Base-by-base conservation (phyloP, 2,329 filamentous ascomycete genomes). In the Xylaria sp. region DNA sequence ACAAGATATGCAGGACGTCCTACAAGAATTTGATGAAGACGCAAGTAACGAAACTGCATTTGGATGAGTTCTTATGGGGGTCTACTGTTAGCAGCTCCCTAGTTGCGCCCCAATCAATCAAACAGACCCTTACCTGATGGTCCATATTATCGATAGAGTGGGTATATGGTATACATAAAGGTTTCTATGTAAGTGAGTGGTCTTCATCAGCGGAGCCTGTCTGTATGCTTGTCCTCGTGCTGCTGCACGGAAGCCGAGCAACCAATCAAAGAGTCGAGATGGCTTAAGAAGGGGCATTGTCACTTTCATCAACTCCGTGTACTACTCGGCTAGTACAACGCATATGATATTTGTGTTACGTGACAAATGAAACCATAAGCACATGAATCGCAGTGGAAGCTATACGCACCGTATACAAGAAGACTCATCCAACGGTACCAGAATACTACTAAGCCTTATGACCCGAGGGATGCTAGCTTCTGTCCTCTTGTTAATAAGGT, bases 1-100 rank as follows among this genome's bases (percentile, higher is more conserved):
- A 71, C 83, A 88, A 63, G 88, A 90, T 73, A 85, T 89, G 78
- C 81, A 87, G 55, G 85, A 56, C 12, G 65, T 63, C 13, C 74
- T 80, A 68, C 82, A 82, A 55, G 77, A 80, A 41, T 62, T 63
- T 50, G 81, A 81, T 60, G 76, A 79, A 15, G 45, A 41, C 39
- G 50, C 28, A 23, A 48, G 57, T 28, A 65, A 63, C 13, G 63
- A n/a, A 13, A n/a, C 64, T 3, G 58, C 60, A 8, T 64, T 58
- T 20, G 34, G 13, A 50, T 69, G 43, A 70, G n/a, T n/a, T 25
- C 25, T 30, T 34, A 4, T 2, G 10, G 6, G 18, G 28, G 30
- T n/a, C 43, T 18, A 46, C 30, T 41, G 25, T 45, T 43, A 32
- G 34, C 25, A 48, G 59, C 34, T 59, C 28, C 15, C 30, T 18